Evolutionary conservation across 768 basidiomycete species (phyloP).

Genomic region (Auriculariales sp.): DNA sequence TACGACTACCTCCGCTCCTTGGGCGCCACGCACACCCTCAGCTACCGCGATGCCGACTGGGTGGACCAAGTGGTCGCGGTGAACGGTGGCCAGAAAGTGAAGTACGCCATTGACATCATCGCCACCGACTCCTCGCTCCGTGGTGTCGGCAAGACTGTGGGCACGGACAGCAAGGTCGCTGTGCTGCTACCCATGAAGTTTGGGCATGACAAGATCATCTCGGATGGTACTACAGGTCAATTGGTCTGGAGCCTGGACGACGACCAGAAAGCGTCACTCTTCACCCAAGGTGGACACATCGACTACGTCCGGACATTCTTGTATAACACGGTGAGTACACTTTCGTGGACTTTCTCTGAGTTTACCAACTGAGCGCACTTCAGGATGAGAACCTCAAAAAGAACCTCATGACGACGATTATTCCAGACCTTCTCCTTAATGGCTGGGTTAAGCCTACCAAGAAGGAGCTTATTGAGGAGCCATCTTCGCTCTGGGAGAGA

Average conservation of each 20-base stretch:
- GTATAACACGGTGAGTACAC: constrained; percentile 22
- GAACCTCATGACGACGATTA: constrained; percentile 30
- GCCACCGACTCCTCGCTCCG: constrained; percentile 22
- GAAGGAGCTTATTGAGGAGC: constrained; percentile 24
- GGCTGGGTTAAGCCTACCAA: constrained; percentile 28
- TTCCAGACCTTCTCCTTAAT: constrained; percentile 25
- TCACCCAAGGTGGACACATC: constrained; percentile 22
- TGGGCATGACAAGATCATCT: constrained; percentile 22
- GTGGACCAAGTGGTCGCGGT: constrained; percentile 20
- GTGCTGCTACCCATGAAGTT: constrained; percentile 33
- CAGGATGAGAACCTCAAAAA: constrained; percentile 28
- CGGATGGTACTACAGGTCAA: constrained; percentile 12
- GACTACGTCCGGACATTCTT: constrained; percentile 27
- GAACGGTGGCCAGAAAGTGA: constrained; percentile 18
- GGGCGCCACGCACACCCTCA: constrained; percentile 26
- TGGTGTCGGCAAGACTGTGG: constrained; percentile 22
- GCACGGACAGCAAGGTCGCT: constrained; percentile 25
- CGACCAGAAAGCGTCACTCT: constrained; percentile 22
- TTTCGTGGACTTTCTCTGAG: neutral
- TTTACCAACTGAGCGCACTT: neutral
- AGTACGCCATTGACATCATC: constrained; percentile 25
- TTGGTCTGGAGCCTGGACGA: constrained; percentile 16
- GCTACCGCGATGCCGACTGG: constrained; percentile 25
- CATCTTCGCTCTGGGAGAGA: constrained; percentile 22
- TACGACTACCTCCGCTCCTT: constrained; percentile 24